Evolutionary conservation across 306 rosid species (phyloP).

Genomic region (Glycine latifolia): DNA sequence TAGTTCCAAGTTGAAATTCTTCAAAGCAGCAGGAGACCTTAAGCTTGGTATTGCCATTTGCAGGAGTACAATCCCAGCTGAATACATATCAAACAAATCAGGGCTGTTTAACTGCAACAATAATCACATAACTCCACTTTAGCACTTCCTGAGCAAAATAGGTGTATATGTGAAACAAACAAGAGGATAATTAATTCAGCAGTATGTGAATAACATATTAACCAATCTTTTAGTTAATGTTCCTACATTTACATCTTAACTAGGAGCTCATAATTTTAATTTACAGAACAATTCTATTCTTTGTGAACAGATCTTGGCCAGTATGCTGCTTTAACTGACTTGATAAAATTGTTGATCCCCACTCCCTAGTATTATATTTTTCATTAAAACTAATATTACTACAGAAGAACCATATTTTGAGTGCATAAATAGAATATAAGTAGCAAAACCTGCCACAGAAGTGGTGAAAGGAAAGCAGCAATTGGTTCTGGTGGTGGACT

Average conservation of each 20-base stretch:
- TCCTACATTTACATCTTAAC: no score
- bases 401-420: constrained; percentile 30
- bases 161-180: background rate
- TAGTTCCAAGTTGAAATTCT: constrained; percentile 83
- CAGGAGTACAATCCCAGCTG: constrained; percentile 93
- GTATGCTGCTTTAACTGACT: no score
- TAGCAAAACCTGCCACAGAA: constrained; percentile 86
- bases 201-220: constrained; percentile 1
- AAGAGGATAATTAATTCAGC: background rate
- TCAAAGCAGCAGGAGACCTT: constrained; percentile 80
- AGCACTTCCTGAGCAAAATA: constrained; percentile 39
- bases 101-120: constrained; percentile 91
- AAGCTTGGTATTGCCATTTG: constrained; percentile 93
- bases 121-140: constrained; percentile 44
- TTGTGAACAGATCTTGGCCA: no score
- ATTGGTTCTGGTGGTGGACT: constrained; percentile 93
- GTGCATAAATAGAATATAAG: constrained; percentile 37
- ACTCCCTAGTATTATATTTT: background rate
- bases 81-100: constrained; percentile 92
- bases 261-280: no score
- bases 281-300: no score
- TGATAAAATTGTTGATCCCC: background rate
- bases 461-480: constrained; percentile 89
- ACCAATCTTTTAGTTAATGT: constrained; percentile 6
- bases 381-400: background rate